Conservation (phyloP, 306 rosid species). For the Luffa acutangula region DNA sequence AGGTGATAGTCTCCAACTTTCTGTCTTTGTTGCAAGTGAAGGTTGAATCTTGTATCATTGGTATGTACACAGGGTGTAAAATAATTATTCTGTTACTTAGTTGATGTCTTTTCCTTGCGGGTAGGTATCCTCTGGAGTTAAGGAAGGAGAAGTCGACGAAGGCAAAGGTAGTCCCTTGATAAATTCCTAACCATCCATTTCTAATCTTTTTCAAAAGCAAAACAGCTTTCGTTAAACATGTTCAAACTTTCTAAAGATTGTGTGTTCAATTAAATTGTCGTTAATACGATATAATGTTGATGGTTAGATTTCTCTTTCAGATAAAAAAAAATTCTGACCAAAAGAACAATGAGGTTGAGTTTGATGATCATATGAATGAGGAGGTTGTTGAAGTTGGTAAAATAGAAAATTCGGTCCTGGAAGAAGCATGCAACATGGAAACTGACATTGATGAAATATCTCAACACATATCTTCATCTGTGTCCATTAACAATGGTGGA, state of each 20-base stretch:
- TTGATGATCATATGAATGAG: slow-evolving; percentile 29
- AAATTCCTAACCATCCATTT: background rate
- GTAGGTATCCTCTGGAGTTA: slow-evolving; percentile 91
- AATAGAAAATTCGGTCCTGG: slow-evolving; percentile 33
- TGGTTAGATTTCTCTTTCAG: slow-evolving; percentile 27
- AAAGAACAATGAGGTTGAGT: slow-evolving; percentile 20
- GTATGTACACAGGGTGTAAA: background rate
- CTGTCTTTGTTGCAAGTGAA: background rate
- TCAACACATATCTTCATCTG: slow-evolving; percentile 38
- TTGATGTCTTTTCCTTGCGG: slow-evolving; percentile 17
- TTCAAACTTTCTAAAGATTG: background rate
- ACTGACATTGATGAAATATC: slow-evolving; percentile 47
- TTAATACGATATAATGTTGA: background rate
- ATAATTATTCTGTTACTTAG: background rate
- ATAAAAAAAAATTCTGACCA: slow-evolving; percentile 42
- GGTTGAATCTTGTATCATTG: background rate
- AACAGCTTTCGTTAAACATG: background rate
- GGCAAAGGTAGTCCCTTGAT: slow-evolving; percentile 47
- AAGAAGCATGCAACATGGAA: slow-evolving; percentile 30
- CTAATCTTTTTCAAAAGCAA: background rate
- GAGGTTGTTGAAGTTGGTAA: slow-evolving; percentile 30
- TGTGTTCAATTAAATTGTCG: background rate
- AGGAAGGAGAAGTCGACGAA: slow-evolving; percentile 85
- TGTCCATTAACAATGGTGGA: slow-evolving; percentile 37
- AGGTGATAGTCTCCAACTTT: background rate